phyloP scores from a whole-genome alignment of 2,329 filamentous ascomycete species.

The Ascochyta pisi region DNA sequence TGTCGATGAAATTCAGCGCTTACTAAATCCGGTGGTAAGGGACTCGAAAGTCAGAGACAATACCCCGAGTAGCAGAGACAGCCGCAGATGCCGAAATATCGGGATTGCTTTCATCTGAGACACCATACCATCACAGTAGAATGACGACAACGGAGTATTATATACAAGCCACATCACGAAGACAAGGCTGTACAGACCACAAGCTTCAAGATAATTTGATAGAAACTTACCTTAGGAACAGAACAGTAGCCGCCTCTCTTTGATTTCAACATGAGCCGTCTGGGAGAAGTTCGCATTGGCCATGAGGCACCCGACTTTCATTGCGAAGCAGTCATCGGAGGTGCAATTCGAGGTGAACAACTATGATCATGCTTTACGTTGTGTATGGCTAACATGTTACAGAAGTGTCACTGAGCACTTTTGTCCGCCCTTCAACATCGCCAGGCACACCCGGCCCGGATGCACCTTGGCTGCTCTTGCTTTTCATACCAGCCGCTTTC shows the following conservation, averaged over 20 bases:
- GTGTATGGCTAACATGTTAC: constrained; percentile 8
- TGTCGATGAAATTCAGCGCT: background rate
- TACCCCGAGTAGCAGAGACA: constrained; percentile 17
- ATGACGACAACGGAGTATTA: background rate
- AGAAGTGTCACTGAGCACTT: constrained; percentile 36
- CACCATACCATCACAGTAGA: background rate
- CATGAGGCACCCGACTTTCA: constrained; percentile 37
- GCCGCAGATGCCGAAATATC: background rate
- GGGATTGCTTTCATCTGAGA: constrained; percentile 10
- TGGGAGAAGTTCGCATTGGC: constrained; percentile 36
- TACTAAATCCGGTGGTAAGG: constrained; percentile 1
- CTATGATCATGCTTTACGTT: background rate
- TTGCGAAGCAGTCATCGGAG: constrained; percentile 36
- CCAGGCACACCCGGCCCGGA: constrained; percentile 9
- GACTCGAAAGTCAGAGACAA: constrained; percentile 17
- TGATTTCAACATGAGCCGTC: constrained; percentile 24
- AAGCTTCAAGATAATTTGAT: background rate
- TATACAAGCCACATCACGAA: background rate
- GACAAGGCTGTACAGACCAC: constrained; percentile 1
- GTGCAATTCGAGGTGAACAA: constrained; percentile 28
- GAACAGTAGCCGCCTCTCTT: background rate
- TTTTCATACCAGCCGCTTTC: constrained; percentile 44
- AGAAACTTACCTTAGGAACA: background rate
- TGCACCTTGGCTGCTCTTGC: constrained; percentile 37
- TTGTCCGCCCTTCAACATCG: constrained; percentile 24